Evolutionary conservation across 176 grass and related monocot species (phyloP).

Genomic region (sorghum (Sorghum bicolor)): DNA sequence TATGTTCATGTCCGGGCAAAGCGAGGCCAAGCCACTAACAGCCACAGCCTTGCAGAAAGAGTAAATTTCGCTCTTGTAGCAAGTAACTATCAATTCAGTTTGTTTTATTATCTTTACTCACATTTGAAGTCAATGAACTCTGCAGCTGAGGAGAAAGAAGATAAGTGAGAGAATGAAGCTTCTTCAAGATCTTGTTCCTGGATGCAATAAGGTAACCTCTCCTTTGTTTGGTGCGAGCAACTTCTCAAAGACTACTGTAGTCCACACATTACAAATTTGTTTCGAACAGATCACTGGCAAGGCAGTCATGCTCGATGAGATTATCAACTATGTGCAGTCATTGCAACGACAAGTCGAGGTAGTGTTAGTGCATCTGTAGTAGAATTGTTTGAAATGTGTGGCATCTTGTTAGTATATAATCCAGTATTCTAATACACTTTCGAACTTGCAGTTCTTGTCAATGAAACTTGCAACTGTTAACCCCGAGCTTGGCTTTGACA

Average conservation of each 20-base stretch:
- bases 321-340: slow-evolving; percentile 98
- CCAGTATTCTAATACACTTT: slow-evolving; percentile 23
- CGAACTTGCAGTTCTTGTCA: slow-evolving; percentile 75
- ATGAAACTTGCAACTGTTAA: slow-evolving; percentile 97
- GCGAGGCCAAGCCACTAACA: slow-evolving; percentile 91
- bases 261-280: neutral
- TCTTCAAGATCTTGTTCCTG: slow-evolving; percentile 99
- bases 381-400: slow-evolving; percentile 3
- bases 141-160: slow-evolving; percentile 90
- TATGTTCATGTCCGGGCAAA: slow-evolving; percentile 92
- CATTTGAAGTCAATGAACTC: slow-evolving; percentile 34
- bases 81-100: slow-evolving; percentile 17
- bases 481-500: slow-evolving; percentile 71
- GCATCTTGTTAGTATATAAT: slow-evolving; percentile 13
- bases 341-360: slow-evolving; percentile 98
- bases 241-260: neutral
- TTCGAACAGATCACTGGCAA: slow-evolving; percentile 82
- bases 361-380: neutral
- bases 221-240: slow-evolving; percentile 7
- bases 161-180: slow-evolving; percentile 99
- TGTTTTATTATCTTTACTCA: slow-evolving; percentile 28
- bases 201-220: slow-evolving; percentile 74
- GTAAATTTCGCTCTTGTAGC: slow-evolving; percentile 41
- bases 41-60: slow-evolving; percentile 99
- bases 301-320: slow-evolving; percentile 99